Conservation (phyloP, 169 alveolate species). For the Cryptosporidium canis region DNA sequence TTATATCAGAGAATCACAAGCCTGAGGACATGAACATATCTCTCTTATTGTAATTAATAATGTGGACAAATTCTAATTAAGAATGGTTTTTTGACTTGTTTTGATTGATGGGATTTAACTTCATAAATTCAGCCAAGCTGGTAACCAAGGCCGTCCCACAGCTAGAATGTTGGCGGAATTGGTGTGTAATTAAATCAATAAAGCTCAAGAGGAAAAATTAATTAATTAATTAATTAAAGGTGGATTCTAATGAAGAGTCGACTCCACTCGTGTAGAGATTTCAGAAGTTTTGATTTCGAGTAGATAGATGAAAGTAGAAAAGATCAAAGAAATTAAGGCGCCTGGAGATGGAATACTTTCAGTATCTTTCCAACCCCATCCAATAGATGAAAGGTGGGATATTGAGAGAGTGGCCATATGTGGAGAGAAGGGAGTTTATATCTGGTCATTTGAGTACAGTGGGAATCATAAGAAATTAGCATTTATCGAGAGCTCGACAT, state of each 20-base stretch:
- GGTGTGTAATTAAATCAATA: not conserved
- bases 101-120: not conserved
- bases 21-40: not conserved
- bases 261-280: not conserved
- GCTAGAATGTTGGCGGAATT: not conserved
- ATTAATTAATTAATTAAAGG: not conserved
- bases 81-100: not conserved
- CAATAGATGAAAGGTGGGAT: constrained; percentile 44
- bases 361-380: constrained; percentile 68
- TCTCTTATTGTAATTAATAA: not conserved
- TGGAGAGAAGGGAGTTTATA: constrained; percentile 58
- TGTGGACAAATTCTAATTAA: not conserved
- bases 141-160: not conserved
- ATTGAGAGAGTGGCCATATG: constrained; percentile 56
- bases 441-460: constrained; percentile 60
- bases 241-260: not conserved
- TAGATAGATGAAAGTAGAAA: constrained; percentile 54
- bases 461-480: constrained; percentile 52
- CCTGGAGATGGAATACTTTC: constrained; percentile 68
- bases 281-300: not conserved
- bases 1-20: constrained; percentile 6
- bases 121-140: not conserved
- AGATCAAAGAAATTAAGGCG: constrained; percentile 39
- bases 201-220: not conserved
- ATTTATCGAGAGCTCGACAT: constrained; percentile 52